Evolutionary conservation across 805 yeast genomes (phyloP).

Genomic region (Diddensiella santjacobensis): DNA sequence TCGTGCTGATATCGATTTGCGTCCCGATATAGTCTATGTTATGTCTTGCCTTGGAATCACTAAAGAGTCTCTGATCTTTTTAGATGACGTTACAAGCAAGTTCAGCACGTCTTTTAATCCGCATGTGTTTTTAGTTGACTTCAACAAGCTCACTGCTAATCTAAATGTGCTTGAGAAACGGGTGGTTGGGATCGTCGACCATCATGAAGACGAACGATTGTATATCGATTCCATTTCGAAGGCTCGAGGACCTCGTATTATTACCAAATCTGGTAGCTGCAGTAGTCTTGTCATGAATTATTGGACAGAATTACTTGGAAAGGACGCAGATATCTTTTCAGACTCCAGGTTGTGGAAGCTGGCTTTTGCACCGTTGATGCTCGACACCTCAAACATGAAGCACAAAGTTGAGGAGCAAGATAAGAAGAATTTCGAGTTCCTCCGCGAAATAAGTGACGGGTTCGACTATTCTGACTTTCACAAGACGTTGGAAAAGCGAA

Average conservation of each 20-base stretch:
- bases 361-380: slow-evolving; percentile 61
- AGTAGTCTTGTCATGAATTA: slow-evolving; percentile 69
- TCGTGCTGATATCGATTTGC: slow-evolving; percentile 55
- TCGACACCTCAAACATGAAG: slow-evolving; percentile 71
- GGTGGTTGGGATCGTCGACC: slow-evolving; percentile 73
- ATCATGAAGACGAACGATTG: slow-evolving; percentile 69
- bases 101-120: slow-evolving; percentile 6
- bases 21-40: slow-evolving; percentile 66
- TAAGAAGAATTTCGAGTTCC: slow-evolving; percentile 39
- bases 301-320: slow-evolving; percentile 30
- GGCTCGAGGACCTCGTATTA: slow-evolving; percentile 50
- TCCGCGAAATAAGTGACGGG: slow-evolving; percentile 27
- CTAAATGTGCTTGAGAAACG: slow-evolving; percentile 40
- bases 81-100: slow-evolving; percentile 55
- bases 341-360: slow-evolving; percentile 38
- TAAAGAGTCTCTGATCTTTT: slow-evolving; percentile 51
- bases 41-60: slow-evolving; percentile 47
- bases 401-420: slow-evolving; percentile 61
- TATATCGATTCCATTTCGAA: slow-evolving; percentile 39
- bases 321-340: slow-evolving; percentile 16
- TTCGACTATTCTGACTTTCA: slow-evolving; percentile 30
- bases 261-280: slow-evolving; percentile 71
- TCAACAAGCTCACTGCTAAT: slow-evolving; percentile 61
- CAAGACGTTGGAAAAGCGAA: slow-evolving; percentile 43
- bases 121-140: slow-evolving; percentile 72